phyloP scores from a whole-genome alignment of 176 grass and related monocot genomes.

The Eremochloa ophiuroides region DNA sequence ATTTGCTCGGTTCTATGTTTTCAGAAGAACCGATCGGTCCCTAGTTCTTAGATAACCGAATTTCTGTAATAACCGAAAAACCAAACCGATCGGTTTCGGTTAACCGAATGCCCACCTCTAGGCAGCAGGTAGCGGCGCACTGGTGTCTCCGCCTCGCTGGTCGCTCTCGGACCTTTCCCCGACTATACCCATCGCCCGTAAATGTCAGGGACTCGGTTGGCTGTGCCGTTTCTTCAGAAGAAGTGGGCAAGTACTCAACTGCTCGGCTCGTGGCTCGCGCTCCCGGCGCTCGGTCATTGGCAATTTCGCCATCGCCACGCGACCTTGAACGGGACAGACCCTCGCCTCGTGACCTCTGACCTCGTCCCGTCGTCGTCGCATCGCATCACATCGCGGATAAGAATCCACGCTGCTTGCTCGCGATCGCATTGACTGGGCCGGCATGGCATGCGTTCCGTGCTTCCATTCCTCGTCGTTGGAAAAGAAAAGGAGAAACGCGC shows the following conservation, averaged over 20 bases:
- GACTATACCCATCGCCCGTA: neutral
- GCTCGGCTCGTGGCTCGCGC: too few relatives aligned
- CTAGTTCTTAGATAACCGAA: too few relatives aligned
- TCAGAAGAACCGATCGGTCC: too few relatives aligned
- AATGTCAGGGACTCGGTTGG: neutral
- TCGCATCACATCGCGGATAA: neutral
- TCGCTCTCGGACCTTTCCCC: neutral
- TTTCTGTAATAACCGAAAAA: too few relatives aligned
- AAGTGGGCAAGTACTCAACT: neutral
- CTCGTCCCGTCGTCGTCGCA: neutral
- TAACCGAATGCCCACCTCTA: too few relatives aligned
- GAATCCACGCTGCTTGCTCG: neutral
- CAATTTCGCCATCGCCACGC: neutral
- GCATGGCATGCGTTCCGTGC: neutral
- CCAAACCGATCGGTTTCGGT: too few relatives aligned
- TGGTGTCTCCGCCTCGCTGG: neutral
- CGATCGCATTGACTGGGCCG: slow-evolving; percentile 19
- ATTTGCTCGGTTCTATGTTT: too few relatives aligned
- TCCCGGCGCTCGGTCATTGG: neutral
- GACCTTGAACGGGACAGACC: neutral
- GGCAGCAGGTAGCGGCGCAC: too few relatives aligned
- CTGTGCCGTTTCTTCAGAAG: neutral
- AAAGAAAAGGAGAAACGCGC: neutral
- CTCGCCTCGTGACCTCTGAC: too few relatives aligned
- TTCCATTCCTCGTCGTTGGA: neutral